Evolutionary conservation across 2,329 filamentous ascomycete species (phyloP).

Genomic region (Shiraia sp.): DNA sequence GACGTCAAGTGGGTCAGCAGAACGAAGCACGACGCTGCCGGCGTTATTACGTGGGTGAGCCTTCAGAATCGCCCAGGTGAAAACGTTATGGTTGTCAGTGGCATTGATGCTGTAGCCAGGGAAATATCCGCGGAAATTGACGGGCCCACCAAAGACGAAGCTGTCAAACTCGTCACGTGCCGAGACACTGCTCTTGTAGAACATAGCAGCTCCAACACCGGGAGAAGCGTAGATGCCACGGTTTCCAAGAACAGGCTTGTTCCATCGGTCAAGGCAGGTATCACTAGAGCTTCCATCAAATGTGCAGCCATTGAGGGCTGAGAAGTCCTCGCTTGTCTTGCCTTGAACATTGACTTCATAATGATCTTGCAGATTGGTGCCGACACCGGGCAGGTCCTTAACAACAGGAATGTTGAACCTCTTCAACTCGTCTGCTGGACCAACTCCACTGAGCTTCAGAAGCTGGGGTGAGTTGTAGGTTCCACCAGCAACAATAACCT

Average conservation of each 20-base stretch:
- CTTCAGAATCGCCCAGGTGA: slow-evolving; percentile 61
- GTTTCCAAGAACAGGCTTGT: slow-evolving; percentile 48
- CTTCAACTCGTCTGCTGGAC: slow-evolving; percentile 57
- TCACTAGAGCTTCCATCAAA: slow-evolving; percentile 48
- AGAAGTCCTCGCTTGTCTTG: slow-evolving; percentile 43
- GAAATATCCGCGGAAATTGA: slow-evolving; percentile 60
- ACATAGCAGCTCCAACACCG: slow-evolving; percentile 57
- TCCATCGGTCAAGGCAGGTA: slow-evolving; percentile 51
- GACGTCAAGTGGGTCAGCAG: slow-evolving; percentile 64
- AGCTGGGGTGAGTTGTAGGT: slow-evolving; percentile 68
- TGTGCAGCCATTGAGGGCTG: slow-evolving; percentile 46
- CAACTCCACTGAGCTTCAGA: slow-evolving; percentile 67
- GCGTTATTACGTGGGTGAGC: slow-evolving; percentile 64
- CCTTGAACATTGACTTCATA: slow-evolving; percentile 56
- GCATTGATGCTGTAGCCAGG: slow-evolving; percentile 59
- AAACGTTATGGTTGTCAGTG: slow-evolving; percentile 52
- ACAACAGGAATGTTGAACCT: slow-evolving; percentile 58
- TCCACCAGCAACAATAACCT: slow-evolving; percentile 48
- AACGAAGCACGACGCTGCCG: slow-evolving; percentile 65
- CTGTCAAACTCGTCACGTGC: slow-evolving; percentile 57
- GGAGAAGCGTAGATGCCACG: slow-evolving; percentile 53
- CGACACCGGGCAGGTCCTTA: slow-evolving; percentile 64
- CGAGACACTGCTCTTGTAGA: slow-evolving; percentile 47
- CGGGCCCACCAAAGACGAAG: slow-evolving; percentile 59
- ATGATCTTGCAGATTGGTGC: slow-evolving; percentile 68